These are phyloP conservation scores for Elsinoe ampelina DNA, from an alignment of 2,329 filamentous ascomycete genomes.

Conservation along the genomic window DNA sequence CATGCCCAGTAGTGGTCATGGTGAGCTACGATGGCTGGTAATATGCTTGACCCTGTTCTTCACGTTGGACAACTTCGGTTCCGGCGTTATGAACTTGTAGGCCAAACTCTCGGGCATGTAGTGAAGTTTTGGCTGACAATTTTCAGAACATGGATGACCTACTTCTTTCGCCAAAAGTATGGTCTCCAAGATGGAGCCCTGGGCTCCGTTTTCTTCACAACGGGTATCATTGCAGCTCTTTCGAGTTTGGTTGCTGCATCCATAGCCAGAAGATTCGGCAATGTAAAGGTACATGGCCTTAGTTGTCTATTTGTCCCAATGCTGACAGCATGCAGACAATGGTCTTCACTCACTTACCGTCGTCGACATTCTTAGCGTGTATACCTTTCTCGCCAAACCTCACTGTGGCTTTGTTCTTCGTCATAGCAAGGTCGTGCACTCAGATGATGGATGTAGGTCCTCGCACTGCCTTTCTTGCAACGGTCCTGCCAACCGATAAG, in stretches of 20 bases:
- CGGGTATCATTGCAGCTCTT: constrained; percentile 12
- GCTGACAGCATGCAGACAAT: constrained; percentile 33
- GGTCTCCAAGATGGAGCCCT: constrained; percentile 12
- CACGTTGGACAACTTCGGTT: constrained; percentile 14
- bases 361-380: constrained; percentile 51
- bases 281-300: neutral
- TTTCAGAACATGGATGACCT: constrained; percentile 14
- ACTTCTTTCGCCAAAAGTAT: constrained; percentile 15
- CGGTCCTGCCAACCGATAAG: constrained; percentile 54
- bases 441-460: constrained; percentile 64
- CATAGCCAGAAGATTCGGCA: constrained; percentile 14
- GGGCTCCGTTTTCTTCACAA: constrained; percentile 14
- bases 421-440: constrained; percentile 53
- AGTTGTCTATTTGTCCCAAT: neutral
- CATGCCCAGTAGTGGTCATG: neutral
- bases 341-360: constrained; percentile 55
- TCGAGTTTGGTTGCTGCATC: constrained; percentile 15
- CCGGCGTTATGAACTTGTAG: constrained; percentile 12
- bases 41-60: constrained; percentile 11
- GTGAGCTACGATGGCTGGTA: neutral
- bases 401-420: constrained; percentile 47
- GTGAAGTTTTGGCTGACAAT: neutral
- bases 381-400: constrained; percentile 50
- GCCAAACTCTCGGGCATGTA: neutral
- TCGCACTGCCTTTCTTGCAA: constrained; percentile 58